These are phyloP conservation scores for Buxus sempervirens DNA, from an alignment of 164 flowering plant species.

Conservation along the genomic window DNA sequence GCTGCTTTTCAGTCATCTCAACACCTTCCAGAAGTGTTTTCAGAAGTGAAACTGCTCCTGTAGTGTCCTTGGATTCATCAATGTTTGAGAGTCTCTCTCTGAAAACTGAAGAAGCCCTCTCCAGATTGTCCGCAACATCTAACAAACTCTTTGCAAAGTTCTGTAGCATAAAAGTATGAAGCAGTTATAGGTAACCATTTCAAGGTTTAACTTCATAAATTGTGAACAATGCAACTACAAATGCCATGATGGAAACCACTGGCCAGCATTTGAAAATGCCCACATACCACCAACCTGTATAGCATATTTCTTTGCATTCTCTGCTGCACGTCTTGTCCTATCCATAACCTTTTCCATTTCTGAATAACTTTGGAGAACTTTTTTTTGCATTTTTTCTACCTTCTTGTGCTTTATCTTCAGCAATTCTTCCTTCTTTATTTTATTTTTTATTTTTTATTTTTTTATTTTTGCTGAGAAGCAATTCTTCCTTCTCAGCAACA, in stretches of 20 bases:
- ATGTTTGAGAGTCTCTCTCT: slow-evolving; percentile 75
- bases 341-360: slow-evolving; percentile 85
- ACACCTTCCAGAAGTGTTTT: slow-evolving; percentile 90
- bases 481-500: slow-evolving; percentile 69
- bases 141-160: slow-evolving; percentile 77
- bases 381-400: slow-evolving; percentile 62
- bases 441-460: too few relatives aligned
- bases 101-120: slow-evolving; percentile 83
- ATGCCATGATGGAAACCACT: neutral
- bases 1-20: slow-evolving; percentile 96
- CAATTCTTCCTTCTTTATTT: slow-evolving; percentile 75
- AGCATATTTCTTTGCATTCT: slow-evolving; percentile 83
- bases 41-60: slow-evolving; percentile 68
- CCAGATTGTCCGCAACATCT: slow-evolving; percentile 93
- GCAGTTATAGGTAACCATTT: too few relatives aligned
- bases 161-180: slow-evolving; percentile 36
- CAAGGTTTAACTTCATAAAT: too few relatives aligned
- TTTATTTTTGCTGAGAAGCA: too few relatives aligned
- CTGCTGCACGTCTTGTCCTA: slow-evolving; percentile 84
- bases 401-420: slow-evolving; percentile 58
- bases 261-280: neutral
- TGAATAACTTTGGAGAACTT: slow-evolving; percentile 68
- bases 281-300: slow-evolving; percentile 53
- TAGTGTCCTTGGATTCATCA: slow-evolving; percentile 51
- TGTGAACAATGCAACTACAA: too few relatives aligned